Evolutionary conservation across 345 rosid genomes (phyloP), one percentile per base, ranked within the genome.

Genomic region (Erysimum cheiranthoides): DNA sequence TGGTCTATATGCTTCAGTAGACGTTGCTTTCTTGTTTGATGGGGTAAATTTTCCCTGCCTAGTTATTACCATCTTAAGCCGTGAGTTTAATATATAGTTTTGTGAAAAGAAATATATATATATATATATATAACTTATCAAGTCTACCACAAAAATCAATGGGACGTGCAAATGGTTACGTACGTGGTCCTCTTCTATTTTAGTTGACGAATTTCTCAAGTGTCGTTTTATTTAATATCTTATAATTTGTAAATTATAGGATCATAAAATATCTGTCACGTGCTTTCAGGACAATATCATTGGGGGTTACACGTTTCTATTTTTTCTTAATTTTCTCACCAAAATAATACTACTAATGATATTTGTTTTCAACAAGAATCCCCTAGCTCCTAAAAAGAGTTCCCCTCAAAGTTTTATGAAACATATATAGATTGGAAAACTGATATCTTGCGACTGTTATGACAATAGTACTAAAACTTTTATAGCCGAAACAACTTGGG

Each of bases 81-180:
- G 38, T 47, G 75, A 11, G 10, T 61, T n/a, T 36, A 10, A 4
- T 21, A n/a, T 10, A 10, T 9, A 8, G 16, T 21, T 58, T 17
- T 10, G 0, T 60, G 10, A 61, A 9, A 1, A n/a, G 3, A 34
- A 34, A 58, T 58, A 14, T 4, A 2, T 10, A 42, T 25, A 18
- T 51, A 38, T 8, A 58, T 40, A 25, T 38, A 42, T 31, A 27
- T 10, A 50, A 18, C 59, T 13, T 50, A 68, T 45, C 45, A 72
- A 63, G 39, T 47, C 30, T 45, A 45, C 13, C n/a, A 13, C 10
- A 65, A 74, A 74, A 57, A 12, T 39, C 28, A 59, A 65, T 0
- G 28, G 69, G 70, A 69, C 59, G 66, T 76, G 70, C 75, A 76
- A 46, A 32, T 61, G 56, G 75, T 70, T 53, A 76, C 75, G 59